Evolutionary conservation across 768 basidiomycete species (phyloP).

Genomic region (Hygrocybe punicea): DNA sequence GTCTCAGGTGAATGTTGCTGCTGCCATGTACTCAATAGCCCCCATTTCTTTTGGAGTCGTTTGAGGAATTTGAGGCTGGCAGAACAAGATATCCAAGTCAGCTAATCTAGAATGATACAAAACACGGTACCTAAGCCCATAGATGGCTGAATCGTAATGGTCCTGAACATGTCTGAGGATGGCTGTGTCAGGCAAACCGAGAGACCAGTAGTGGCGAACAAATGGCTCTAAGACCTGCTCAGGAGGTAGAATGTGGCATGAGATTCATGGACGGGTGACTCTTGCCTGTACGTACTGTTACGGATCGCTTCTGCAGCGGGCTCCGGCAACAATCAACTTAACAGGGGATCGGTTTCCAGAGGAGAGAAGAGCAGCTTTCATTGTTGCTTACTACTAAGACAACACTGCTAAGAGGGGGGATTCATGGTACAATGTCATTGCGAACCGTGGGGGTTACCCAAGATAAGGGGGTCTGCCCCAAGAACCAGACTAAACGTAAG

Average conservation of each 20-base stretch:
- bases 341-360: too few species aligned
- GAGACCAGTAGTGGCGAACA: slow-evolving; percentile 8
- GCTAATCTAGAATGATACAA: not conserved
- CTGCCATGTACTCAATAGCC: slow-evolving; percentile 8
- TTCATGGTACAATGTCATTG: too few species aligned
- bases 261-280: not conserved
- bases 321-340: too few species aligned
- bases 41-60: slow-evolving; percentile 4
- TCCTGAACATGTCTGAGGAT: slow-evolving; percentile 8
- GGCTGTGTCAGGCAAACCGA: slow-evolving; percentile 8
- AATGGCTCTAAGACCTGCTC: not conserved
- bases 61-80: slow-evolving; percentile 2
- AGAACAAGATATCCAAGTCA: not conserved
- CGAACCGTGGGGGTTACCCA: too few species aligned
- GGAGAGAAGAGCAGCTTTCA: too few species aligned
- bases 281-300: too few species aligned
- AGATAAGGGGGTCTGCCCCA: too few species aligned
- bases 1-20: slow-evolving; percentile 2
- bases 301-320: too few species aligned
- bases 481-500: too few species aligned
- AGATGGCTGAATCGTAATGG: slow-evolving; percentile 4
- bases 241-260: not conserved
- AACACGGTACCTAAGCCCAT: slow-evolving; percentile 4
- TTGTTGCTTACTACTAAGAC: too few species aligned
- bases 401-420: too few species aligned